Conservation (phyloP, 129 eudicot species). For the Centrapalus pauciflorus region DNA sequence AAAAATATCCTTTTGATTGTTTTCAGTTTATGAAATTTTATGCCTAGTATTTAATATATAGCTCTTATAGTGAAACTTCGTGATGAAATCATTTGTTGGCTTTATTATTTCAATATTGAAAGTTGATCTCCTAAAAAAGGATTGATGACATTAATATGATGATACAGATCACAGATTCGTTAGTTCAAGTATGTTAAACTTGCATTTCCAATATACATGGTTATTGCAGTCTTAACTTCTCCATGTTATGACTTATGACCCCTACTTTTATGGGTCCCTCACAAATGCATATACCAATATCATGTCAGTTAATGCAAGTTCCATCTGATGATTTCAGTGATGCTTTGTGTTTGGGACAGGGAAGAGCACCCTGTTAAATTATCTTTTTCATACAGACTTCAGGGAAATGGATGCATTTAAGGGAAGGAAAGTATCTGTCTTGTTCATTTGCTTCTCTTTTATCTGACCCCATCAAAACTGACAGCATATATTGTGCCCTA, state of each 20-base stretch:
- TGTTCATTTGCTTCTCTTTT: background rate
- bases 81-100: background rate
- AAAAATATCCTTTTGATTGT: background rate
- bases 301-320: background rate
- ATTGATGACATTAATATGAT: background rate
- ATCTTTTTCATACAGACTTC: slow-evolving; percentile 60
- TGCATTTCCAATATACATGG: background rate
- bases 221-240: background rate
- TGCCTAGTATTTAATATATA: background rate
- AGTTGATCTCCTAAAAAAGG: background rate
- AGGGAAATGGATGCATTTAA: slow-evolving; percentile 73
- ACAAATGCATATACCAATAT: background rate
- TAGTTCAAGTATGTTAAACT: background rate
- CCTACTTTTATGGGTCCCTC: background rate
- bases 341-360: slow-evolving; percentile 35
- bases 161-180: background rate
- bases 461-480: background rate
- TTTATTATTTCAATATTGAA: background rate
- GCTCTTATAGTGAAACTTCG: background rate
- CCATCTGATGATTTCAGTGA: background rate
- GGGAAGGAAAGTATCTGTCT: slow-evolving; percentile 48
- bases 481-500: background rate
- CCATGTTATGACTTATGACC: background rate
- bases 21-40: background rate
- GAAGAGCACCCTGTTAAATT: slow-evolving; percentile 64